phyloP scores from a whole-genome alignment of 495 filamentous ascomycete species.

The Sordaria brevicollis region DNA sequence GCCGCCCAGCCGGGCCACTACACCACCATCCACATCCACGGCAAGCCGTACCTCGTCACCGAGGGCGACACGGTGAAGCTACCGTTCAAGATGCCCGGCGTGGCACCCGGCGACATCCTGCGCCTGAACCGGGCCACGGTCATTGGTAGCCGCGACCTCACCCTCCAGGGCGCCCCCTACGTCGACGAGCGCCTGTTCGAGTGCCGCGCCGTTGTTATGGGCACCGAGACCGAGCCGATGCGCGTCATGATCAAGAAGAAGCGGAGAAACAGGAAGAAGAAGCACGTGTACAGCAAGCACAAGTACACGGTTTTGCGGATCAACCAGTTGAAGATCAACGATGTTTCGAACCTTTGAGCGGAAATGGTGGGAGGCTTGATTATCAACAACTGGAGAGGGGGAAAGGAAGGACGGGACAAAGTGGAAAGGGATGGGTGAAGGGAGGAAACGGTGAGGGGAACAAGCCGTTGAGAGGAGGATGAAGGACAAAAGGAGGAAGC shows the following conservation, averaged over 20 bases:
- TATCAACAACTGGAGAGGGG: background rate
- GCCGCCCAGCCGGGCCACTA: constrained; percentile 73
- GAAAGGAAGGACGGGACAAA: background rate
- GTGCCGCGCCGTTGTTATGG: constrained; percentile 77
- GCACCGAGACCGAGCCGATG: constrained; percentile 80
- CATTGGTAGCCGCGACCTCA: constrained; percentile 83
- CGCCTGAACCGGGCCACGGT: constrained; percentile 73
- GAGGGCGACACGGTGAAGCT: constrained; percentile 77
- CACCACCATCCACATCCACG: constrained; percentile 78
- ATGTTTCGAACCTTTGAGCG: background rate
- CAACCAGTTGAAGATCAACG: constrained; percentile 58
- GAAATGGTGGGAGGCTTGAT: background rate
- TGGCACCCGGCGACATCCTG: constrained; percentile 70
- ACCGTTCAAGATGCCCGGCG: constrained; percentile 85
- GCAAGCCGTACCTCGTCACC: constrained; percentile 81
- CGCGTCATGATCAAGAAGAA: constrained; percentile 88
- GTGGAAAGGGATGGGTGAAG: background rate
- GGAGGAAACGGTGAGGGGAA: background rate
- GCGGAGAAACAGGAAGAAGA: constrained; percentile 64
- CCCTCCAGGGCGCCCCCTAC: constrained; percentile 66
- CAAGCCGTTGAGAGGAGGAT: background rate
- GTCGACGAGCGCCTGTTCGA: constrained; percentile 74
- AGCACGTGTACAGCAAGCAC: constrained; percentile 74
- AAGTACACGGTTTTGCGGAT: constrained; percentile 77
- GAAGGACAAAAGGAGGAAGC: background rate